Base-by-base conservation (phyloP, 179 eudicot genomes). In the Spinacia oleracea region DNA sequence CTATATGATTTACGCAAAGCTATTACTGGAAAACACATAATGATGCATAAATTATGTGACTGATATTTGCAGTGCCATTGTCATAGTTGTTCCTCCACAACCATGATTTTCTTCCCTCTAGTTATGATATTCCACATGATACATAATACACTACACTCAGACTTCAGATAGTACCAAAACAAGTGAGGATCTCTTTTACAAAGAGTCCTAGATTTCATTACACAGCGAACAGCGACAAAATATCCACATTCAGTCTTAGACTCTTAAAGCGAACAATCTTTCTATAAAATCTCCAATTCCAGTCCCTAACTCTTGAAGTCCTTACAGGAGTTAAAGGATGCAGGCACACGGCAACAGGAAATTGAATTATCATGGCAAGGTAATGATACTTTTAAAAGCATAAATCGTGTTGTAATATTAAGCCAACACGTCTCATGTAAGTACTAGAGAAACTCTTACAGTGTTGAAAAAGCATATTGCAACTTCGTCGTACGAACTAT, bases 401-500 rank as follows among this genome's bases (percentile, higher is more conserved):
- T 35, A 38, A 32, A 42, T 64, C 38, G 23, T 58, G 58, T 23
- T 25, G 46, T 7, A 64, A 51, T 31, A 8, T 34, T 32, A 27
- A 10, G 68, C 25, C 25, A 43, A 50, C 63, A 34, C 5, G 67
- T 55, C 71, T 74, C 31, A 32, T 18, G 40, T 10, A 48, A 63
- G 42, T 9, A 16, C 43, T 27, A 68, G 55, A 73, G 53, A 72
- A 55, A 66, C 48, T 75, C 92, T 89, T 88, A 96, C 99, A 58
- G 99, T 92, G 84, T 96, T 96, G 82, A 90, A 96, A 89, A 96
- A 96, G 84, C 98, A 94, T 68, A 96, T 84, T 29, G 94, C 87
- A 79, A 93, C 89, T 87, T 96, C 99, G 77, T 96, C 99, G 70
- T 96, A 86, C 65, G 98, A 91, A 73, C 88, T 89, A 82, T 88